Conservation (phyloP, 2,329 filamentous ascomycete species). For the Rutstroemia sp. region DNA sequence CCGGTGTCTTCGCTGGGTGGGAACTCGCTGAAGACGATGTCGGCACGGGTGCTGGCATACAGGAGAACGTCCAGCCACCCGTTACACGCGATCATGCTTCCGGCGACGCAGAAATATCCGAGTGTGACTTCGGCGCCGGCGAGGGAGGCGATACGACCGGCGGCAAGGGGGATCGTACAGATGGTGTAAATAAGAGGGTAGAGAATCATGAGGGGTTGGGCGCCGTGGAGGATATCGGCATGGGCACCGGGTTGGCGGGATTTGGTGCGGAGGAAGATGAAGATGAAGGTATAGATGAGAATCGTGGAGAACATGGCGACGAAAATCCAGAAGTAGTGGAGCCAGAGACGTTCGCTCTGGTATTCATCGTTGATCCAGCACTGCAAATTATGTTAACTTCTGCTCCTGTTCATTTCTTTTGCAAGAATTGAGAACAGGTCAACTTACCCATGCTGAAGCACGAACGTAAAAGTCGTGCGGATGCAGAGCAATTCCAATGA, state of each 20-base stretch:
- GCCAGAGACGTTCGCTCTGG: conserved; percentile 46
- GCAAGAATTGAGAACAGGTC: not conserved
- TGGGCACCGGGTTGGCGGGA: not conserved
- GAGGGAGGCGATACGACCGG: conserved; percentile 57
- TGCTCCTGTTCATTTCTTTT: too few relatives aligned
- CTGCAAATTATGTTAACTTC: conserved; percentile 26
- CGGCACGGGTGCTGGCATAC: conserved; percentile 44
- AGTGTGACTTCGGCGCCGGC: conserved; percentile 43
- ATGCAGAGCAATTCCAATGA: conserved; percentile 37
- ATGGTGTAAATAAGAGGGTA: conserved; percentile 63
- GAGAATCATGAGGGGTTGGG: conserved; percentile 48
- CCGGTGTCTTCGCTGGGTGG: conserved; percentile 40
- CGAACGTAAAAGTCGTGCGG: conserved; percentile 49
- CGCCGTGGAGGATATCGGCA: conserved; percentile 10
- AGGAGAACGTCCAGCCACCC: conserved; percentile 48
- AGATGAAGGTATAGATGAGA: conserved; percentile 37
- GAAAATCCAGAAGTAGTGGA: conserved; percentile 62
- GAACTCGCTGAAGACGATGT: conserved; percentile 43
- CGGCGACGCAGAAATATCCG: conserved; percentile 51
- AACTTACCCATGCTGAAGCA: conserved; percentile 53
- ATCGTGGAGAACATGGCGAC: conserved; percentile 42
- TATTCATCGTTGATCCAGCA: conserved; percentile 57
- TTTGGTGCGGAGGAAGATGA: conserved; percentile 19
- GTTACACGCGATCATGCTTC: conserved; percentile 49
- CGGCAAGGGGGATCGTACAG: conserved; percentile 60